Conservation (phyloP, 352 stramenopile genomes). For the Phytopythium sindhum region DNA sequence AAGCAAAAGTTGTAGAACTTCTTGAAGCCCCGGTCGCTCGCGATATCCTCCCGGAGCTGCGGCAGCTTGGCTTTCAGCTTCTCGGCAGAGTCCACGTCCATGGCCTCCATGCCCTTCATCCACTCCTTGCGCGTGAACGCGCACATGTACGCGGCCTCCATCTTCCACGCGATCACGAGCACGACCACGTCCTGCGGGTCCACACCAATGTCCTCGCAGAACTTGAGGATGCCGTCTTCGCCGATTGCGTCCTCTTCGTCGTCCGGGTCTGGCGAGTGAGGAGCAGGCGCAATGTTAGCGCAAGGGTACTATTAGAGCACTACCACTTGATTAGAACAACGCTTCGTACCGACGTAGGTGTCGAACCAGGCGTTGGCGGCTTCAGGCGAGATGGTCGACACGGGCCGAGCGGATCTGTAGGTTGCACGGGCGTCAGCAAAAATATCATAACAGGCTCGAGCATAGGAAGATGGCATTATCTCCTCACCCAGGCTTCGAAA, state of each 20-base stretch:
- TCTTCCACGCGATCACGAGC: conserved; percentile 86
- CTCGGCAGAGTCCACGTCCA: conserved; percentile 63
- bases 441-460: not conserved
- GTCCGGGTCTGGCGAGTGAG: conserved; percentile 21
- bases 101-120: conserved; percentile 69
- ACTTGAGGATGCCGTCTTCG: conserved; percentile 77
- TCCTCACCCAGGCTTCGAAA: conserved; percentile 15
- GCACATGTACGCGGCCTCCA: conserved; percentile 85
- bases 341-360: conserved; percentile 43
- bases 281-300: not conserved
- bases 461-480: not conserved
- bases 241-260: conserved; percentile 62
- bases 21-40: conserved; percentile 59
- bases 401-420: conserved; percentile 16
- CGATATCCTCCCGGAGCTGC: conserved; percentile 52
- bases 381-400: conserved; percentile 35
- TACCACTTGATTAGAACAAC: not conserved
- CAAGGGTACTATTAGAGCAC: not conserved
- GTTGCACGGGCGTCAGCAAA: not conserved
- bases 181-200: conserved; percentile 78
- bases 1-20: conserved; percentile 89
- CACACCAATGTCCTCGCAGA: conserved; percentile 74
- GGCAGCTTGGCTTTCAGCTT: conserved; percentile 62
- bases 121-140: conserved; percentile 84
- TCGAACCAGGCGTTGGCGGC: conserved; percentile 64